Base-by-base conservation (phyloP, 345 rosid genomes). In the Bretschneidera sinensis region DNA sequence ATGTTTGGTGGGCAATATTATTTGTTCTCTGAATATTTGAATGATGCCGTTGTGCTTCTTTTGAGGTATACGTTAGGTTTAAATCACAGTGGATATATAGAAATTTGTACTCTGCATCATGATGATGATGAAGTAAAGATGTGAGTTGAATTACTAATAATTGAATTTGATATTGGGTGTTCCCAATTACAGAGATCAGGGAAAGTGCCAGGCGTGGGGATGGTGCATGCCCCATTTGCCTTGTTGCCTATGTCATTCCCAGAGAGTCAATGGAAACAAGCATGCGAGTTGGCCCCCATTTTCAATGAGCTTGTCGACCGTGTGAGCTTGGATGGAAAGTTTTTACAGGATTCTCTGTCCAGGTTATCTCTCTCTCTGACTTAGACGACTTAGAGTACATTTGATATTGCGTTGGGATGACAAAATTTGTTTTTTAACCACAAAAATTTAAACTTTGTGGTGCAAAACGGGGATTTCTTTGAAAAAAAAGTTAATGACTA, bases 221-320 rank as follows among this genome's bases (percentile, higher is more conserved):
- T 91, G 89, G 76, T 78, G 35, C 99, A 94, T 64, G 95, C 96
- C 22, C 99, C 97, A 4, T 67, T 94, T 76, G 76, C 99, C 0
- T 75, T 94, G 71, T 61, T 94, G 66, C 99, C 99, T 11, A 60
- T 61, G 34, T 54, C 79, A 57, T 94, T 94, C 73, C 99, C 95
- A 0, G 83, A 86, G 68, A 64, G 53, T 55, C 76, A 82, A 5
- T 94, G 87, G 83, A 81, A 76, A 47, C 84, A 82, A 78, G 99
- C 99, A 35, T 88, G 96, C 75, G 92, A 88, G 45, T 74, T 88
- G 66, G 91, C 96, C 51, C 97, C 96, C 4, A 81, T 94, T 69
- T 88, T 94, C 80, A 94, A 91, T 71, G 91, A 94, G 62, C 87
- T 94, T 34, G 75, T 88, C 24, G 99, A 94, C 79, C 95, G 96